Evolutionary conservation across 345 rosid genomes (phyloP), one percentile per base, ranked within the genome.

Genomic region (Salix purpurea): DNA sequence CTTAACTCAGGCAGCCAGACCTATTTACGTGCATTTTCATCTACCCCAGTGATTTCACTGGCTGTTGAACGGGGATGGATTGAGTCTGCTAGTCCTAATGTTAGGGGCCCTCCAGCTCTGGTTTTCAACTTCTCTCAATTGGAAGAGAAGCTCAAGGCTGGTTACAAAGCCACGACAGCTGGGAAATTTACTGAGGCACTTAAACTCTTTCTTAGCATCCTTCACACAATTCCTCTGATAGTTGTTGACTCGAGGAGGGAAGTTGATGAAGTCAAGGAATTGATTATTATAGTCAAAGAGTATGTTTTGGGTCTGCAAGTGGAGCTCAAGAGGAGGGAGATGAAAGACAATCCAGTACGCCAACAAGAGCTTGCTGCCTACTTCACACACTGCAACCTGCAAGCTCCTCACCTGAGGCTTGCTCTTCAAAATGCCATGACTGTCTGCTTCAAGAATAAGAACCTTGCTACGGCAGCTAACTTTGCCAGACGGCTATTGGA

Each of bases 341-440:
- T 85, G 54, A 91, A 74, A 89, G 97, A 86, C 71, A 77, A 96
- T 71, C 91, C 91, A 0, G 78, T 85, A 2, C 90, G 96, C 67
- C 98, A 93, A 79, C 97, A 90, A 85, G 98, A 93, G 88, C 98
- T 96, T 23, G 99, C 99, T 19, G 98, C 99, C 58, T 96, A 96
- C 83, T 93, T 93, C 89, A 96, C 99, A 75, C 97, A 96, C 82
- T 91, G 96, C 81, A 90, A 87, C 80, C 96, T 96, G 84, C 99
- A 93, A 78, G 52, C 77, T 71, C 96, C 99, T 66, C 99, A 95
- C 82, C 69, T 90, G 64, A 83, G 96, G 82, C 91, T 95, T 2
- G 97, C 97, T 2, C 78, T 95, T 74, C 86, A 65, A 15, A 93
- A 88, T 56, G 97, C 97, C 40, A 93, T 93, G 97, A 79, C 84